These are phyloP conservation scores for Colletotrichum viniferum DNA, from an alignment of 2,329 filamentous ascomycete species.

Conservation along the genomic window DNA sequence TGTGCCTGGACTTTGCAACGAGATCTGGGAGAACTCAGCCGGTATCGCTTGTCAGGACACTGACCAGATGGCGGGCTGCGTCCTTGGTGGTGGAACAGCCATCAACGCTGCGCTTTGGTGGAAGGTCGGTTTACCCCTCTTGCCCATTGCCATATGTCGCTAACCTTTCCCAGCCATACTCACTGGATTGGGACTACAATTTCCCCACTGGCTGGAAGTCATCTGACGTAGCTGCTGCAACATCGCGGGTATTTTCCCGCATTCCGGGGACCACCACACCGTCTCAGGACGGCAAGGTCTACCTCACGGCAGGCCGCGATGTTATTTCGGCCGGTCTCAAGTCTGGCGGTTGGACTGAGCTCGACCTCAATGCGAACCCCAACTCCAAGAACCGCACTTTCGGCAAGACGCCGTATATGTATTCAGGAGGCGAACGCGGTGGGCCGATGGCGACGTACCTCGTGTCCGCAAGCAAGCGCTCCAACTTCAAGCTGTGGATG, in stretches of 20 bases:
- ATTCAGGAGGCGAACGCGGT: constrained; percentile 66
- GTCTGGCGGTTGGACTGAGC: constrained; percentile 64
- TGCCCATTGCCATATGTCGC: neutral
- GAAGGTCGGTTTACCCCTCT: constrained; percentile 44
- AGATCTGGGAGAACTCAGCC: constrained; percentile 68
- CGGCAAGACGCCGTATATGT: constrained; percentile 71
- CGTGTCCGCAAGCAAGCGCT: constrained; percentile 59
- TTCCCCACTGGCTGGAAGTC: constrained; percentile 76
- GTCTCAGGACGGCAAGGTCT: constrained; percentile 68
- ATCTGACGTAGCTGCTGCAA: constrained; percentile 62
- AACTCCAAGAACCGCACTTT: constrained; percentile 69
- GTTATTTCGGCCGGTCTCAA: constrained; percentile 64
- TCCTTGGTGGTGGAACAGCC: constrained; percentile 70
- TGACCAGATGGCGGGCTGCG: constrained; percentile 75
- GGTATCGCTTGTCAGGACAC: constrained; percentile 72
- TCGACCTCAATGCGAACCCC: constrained; percentile 64
- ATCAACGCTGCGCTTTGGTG: constrained; percentile 74
- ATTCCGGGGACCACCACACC: constrained; percentile 73
- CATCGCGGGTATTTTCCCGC: constrained; percentile 67
- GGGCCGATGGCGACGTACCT: constrained; percentile 77
- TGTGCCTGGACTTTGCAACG: constrained; percentile 72
- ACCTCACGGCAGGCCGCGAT: constrained; percentile 70
- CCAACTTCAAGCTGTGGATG: constrained; percentile 71
- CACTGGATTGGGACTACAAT: constrained; percentile 72
- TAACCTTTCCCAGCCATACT: constrained; percentile 49